phyloP scores from a whole-genome alignment of 371 early-diverging fungal species.

The Actinomortierella ambigua region DNA sequence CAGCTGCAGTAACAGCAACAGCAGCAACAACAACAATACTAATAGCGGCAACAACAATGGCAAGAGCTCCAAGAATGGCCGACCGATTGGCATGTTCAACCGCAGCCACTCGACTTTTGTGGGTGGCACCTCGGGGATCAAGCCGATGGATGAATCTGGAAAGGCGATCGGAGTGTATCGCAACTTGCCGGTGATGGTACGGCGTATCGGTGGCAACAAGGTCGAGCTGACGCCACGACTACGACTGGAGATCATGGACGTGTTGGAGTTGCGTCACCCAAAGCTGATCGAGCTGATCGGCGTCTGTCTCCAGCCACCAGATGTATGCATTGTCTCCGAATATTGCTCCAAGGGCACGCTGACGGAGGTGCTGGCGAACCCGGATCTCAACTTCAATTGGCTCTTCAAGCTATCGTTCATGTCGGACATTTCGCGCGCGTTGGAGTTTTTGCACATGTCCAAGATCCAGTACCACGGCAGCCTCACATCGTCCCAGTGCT shows the following conservation, averaged over 20 bases:
- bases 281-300: slow-evolving; percentile 53
- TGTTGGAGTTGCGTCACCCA: slow-evolving; percentile 47
- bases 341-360: slow-evolving; percentile 52
- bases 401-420: slow-evolving; percentile 59
- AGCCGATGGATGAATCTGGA: slow-evolving; percentile 40
- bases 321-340: slow-evolving; percentile 52
- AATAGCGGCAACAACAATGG: slow-evolving; percentile 5
- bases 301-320: slow-evolving; percentile 50
- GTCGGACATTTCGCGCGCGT: slow-evolving; percentile 50
- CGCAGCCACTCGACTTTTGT: slow-evolving; percentile 43
- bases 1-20: too few relatives aligned
- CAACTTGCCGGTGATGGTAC: slow-evolving; percentile 44
- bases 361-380: slow-evolving; percentile 51
- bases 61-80: neutral
- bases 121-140: slow-evolving; percentile 30
- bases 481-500: slow-evolving; percentile 50
- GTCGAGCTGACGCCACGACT: slow-evolving; percentile 30
- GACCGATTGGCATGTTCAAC: slow-evolving; percentile 34
- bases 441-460: slow-evolving; percentile 57
- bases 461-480: slow-evolving; percentile 53
- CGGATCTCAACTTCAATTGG: slow-evolving; percentile 54
- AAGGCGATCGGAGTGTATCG: slow-evolving; percentile 43
- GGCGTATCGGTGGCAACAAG: slow-evolving; percentile 35
- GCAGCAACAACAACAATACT: slow-evolving; percentile 27
- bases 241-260: slow-evolving; percentile 45